phyloP scores from a whole-genome alignment of 176 grass and related monocot genomes.

The Aegilops sharonensis region DNA sequence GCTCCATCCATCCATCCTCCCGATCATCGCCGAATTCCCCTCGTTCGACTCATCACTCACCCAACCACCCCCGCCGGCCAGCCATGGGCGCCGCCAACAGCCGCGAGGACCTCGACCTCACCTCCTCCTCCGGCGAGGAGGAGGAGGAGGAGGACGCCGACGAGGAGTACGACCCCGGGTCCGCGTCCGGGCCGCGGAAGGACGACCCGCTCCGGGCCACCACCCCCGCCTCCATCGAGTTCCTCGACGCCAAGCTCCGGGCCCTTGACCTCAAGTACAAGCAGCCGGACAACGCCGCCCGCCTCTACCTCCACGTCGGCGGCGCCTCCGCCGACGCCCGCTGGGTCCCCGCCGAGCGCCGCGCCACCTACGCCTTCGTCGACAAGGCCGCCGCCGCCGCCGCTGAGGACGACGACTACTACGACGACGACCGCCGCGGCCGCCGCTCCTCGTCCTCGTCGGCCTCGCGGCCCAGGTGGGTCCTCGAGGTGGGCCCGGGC shows the following conservation, averaged over 20 bases:
- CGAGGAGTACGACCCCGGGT: slow-evolving; percentile 41
- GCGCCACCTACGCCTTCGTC: slow-evolving; percentile 59
- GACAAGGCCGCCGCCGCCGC: background rate
- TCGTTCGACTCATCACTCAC: background rate
- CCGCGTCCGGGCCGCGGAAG: slow-evolving; percentile 9
- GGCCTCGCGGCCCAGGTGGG: slow-evolving; percentile 35
- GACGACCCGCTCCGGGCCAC: slow-evolving; percentile 32
- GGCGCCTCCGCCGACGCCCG: slow-evolving; percentile 63
- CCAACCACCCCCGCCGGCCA: background rate
- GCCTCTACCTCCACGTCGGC: slow-evolving; percentile 85
- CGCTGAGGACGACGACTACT: background rate
- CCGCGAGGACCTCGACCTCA: slow-evolving; percentile 78
- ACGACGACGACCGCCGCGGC: background rate
- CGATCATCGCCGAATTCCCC: slow-evolving; percentile 14
- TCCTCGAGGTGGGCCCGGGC: slow-evolving; percentile 56
- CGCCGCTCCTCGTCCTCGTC: background rate
- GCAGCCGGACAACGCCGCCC: slow-evolving; percentile 25
- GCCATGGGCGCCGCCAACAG: slow-evolving; percentile 87
- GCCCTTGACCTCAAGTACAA: slow-evolving; percentile 73
- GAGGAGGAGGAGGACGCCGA: slow-evolving; percentile 19
- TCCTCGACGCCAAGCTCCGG: slow-evolving; percentile 67
- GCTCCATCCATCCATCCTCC: background rate
- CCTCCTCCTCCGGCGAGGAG: slow-evolving; percentile 57
- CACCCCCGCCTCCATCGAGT: slow-evolving; percentile 45
- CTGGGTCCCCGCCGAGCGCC: slow-evolving; percentile 66